Conservation (phyloP, 345 rosid genomes). For the Citrus reticulata region DNA sequence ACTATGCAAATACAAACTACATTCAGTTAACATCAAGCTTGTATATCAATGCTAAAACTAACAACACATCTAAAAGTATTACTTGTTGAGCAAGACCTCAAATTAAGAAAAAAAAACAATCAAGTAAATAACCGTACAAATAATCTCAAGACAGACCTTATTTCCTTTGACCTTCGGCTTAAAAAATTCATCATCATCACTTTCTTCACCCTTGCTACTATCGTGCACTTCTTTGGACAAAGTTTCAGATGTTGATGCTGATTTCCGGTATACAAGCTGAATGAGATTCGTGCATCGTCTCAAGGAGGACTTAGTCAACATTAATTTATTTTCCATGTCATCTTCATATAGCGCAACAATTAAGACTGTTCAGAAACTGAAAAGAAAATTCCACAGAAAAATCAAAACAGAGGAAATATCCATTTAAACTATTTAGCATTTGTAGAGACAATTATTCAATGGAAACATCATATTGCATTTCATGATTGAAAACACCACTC, state of each 20-base stretch:
- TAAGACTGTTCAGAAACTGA: constrained; percentile 16
- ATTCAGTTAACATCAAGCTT: not conserved
- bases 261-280: constrained; percentile 75
- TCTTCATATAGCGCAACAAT: constrained; percentile 31
- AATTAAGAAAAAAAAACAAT: not conserved
- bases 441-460: not conserved
- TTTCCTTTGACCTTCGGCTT: constrained; percentile 71
- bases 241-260: constrained; percentile 35
- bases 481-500: not conserved
- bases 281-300: constrained; percentile 56
- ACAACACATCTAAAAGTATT: not conserved
- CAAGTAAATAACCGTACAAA: not conserved
- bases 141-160: constrained; percentile 45
- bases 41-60: not conserved
- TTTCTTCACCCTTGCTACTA: constrained; percentile 48
- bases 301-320: constrained; percentile 70
- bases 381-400: not conserved
- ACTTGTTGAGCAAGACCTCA: not conserved
- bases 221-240: constrained; percentile 35
- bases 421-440: not conserved
- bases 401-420: not conserved
- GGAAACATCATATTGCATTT: not conserved
- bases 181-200: constrained; percentile 73
- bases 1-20: not conserved
- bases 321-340: constrained; percentile 65